Evolutionary conservation across 768 basidiomycete genomes (phyloP).

Genomic region (Cystoderma amianthinum): DNA sequence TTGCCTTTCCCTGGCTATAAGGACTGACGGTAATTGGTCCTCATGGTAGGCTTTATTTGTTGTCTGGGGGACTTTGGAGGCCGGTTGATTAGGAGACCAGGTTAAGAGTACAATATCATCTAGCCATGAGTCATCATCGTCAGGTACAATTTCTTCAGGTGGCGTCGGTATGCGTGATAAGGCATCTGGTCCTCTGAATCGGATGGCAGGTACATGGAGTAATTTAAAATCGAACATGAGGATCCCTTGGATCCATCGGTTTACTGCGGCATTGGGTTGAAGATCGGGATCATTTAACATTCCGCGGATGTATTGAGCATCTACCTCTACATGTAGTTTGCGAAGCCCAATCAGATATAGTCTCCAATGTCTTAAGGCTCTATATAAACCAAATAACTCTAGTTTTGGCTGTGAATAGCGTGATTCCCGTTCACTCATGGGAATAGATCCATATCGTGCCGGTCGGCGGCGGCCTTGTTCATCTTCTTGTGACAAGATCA

Average conservation of each 20-base stretch:
- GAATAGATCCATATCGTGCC: conserved; percentile 22
- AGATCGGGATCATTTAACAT: conserved; percentile 26
- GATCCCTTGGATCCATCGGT: conserved; percentile 26
- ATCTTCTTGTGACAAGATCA: conserved; percentile 22
- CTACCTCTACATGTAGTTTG: conserved; percentile 21
- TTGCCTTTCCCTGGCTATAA: conserved; percentile 1
- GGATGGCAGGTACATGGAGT: conserved; percentile 20
- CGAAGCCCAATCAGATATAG: conserved; percentile 20
- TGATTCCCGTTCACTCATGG: conserved; percentile 18
- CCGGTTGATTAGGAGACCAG: conserved; percentile 19
- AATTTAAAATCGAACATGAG: conserved; percentile 24
- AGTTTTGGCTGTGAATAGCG: conserved; percentile 24
- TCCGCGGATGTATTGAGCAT: conserved; percentile 24
- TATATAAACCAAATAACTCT: conserved; percentile 22
- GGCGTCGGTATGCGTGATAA: conserved; percentile 19
- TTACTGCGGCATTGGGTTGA: conserved; percentile 19
- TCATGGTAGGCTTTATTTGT: conserved; percentile 5
- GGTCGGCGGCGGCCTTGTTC: conserved; percentile 13
- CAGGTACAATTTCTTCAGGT: conserved; percentile 10
- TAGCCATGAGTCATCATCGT: no score
- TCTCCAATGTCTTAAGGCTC: conserved; percentile 15
- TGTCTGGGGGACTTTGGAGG: conserved; percentile 3
- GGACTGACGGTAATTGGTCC: conserved; percentile 4
- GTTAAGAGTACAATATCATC: conserved; percentile 14
- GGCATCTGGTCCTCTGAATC: conserved; percentile 27